These are phyloP conservation scores for Bruguiera hainesii DNA, from an alignment of 441 rosid genomes.

Conservation along the genomic window DNA sequence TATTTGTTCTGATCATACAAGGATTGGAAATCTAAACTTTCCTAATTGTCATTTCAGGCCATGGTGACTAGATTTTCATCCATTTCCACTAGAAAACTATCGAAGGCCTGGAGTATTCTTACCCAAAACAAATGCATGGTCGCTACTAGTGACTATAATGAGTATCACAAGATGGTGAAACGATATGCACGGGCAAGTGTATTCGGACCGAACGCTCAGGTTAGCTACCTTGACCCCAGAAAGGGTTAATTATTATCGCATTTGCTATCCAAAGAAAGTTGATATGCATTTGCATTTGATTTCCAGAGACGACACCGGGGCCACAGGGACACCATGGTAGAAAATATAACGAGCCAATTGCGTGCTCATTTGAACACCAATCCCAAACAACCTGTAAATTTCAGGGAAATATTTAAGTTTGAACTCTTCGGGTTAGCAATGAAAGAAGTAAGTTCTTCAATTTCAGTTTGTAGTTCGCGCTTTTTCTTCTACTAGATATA, in stretches of 20 bases:
- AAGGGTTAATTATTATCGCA: neutral
- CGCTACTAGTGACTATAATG: constrained; percentile 77
- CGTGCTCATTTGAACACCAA: constrained; percentile 34
- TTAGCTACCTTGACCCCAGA: constrained; percentile 9
- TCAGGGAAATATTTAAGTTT: constrained; percentile 61
- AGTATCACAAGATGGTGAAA: constrained; percentile 64
- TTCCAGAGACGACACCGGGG: constrained; percentile 53
- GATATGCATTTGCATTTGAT: neutral
- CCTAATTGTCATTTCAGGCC: constrained; percentile 42
- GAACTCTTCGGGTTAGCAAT: constrained; percentile 65
- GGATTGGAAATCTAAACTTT: neutral
- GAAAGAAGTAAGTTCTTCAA: constrained; percentile 53
- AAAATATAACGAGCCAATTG: constrained; percentile 45
- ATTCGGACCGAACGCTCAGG: constrained; percentile 72
- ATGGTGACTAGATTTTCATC: constrained; percentile 76
- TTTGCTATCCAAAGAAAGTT: constrained; percentile 38
- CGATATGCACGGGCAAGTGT: constrained; percentile 45
- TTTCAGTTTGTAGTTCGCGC: neutral
- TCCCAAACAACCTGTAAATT: constrained; percentile 51
- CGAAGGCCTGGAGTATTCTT: constrained; percentile 62
- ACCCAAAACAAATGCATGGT: constrained; percentile 74
- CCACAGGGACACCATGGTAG: constrained; percentile 56
- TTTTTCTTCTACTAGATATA: too few species aligned
- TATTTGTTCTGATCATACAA: neutral
- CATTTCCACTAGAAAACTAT: constrained; percentile 71